Conservation (phyloP, 257 asterid genomes). For the Petunia secreta region DNA sequence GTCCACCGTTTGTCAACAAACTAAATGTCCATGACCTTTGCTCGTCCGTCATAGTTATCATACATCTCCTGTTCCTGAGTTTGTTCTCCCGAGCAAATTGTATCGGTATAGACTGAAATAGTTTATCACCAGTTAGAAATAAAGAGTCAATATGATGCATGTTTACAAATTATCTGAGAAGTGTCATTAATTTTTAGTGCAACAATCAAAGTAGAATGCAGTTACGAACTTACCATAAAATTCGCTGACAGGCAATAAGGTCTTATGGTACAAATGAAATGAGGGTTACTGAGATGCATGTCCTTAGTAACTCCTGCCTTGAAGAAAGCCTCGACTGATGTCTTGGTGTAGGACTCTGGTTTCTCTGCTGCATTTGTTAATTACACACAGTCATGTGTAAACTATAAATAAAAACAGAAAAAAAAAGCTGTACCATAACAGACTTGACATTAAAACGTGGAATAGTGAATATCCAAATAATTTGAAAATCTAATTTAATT, state of each 20-base stretch:
- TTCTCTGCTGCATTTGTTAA: conserved; percentile 16
- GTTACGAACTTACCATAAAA: conserved; percentile 8
- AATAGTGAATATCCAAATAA: not conserved
- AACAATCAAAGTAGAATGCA: not conserved
- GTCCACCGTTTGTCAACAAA: not conserved
- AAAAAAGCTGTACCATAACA: not conserved
- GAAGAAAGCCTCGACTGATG: conserved; percentile 2
- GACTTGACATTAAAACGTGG: not conserved
- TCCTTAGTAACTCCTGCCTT: conserved; percentile 9
- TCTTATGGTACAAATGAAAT: conserved; percentile 11
- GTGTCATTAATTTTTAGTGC: not conserved
- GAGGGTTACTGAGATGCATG: not conserved
- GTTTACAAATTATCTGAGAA: not conserved
- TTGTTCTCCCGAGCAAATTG: conserved; percentile 6
- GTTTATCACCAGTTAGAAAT: not conserved
- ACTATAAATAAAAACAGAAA: not conserved
- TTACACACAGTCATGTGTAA: not conserved
- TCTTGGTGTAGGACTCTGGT: not conserved
- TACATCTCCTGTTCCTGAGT: not conserved
- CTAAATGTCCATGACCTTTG: not conserved
- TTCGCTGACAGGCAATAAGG: not conserved
- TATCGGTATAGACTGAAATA: not conserved
- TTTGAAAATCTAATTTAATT: not conserved
- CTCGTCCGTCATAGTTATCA: conserved; percentile 4
- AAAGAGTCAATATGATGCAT: not conserved